Percentiles rank a stretch among this genome's conserved stretches.
These are phyloP conservation scores for Epichloe typhina DNA, from an alignment of 2,329 filamentous ascomycete species.

Conservation along the genomic window DNA sequence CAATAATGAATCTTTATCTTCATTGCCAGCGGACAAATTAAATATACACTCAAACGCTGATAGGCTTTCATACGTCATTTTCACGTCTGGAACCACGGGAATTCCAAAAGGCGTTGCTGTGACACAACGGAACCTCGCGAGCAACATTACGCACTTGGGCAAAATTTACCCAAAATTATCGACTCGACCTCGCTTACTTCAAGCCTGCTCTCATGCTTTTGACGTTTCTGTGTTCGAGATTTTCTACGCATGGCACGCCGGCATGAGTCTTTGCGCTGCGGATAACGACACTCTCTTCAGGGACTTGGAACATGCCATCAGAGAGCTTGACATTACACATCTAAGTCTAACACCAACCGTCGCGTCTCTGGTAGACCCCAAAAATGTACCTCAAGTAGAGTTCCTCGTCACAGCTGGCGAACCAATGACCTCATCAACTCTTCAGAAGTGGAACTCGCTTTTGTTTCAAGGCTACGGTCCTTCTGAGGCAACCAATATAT, in stretches of 20 bases:
- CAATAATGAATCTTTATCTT: slow-evolving; percentile 13
- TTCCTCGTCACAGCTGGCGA: slow-evolving; percentile 77
- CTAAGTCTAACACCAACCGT: slow-evolving; percentile 79
- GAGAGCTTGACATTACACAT: slow-evolving; percentile 55
- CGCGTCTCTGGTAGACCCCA: slow-evolving; percentile 57
- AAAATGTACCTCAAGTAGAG: slow-evolving; percentile 56
- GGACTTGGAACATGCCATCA: slow-evolving; percentile 57
- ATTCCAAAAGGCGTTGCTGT: slow-evolving; percentile 68
- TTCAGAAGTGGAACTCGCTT: slow-evolving; percentile 52
- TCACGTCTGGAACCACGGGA: slow-evolving; percentile 74
- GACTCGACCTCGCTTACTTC: slow-evolving; percentile 48
- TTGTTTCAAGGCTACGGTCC: slow-evolving; percentile 76
- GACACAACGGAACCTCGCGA: slow-evolving; percentile 61
- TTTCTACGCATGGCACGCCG: slow-evolving; percentile 68
- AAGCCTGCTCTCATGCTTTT: slow-evolving; percentile 74
- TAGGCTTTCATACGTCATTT: slow-evolving; percentile 62
- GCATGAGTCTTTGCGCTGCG: slow-evolving; percentile 66
- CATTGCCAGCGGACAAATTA: slow-evolving; percentile 24
- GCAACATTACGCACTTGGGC: slow-evolving; percentile 57
- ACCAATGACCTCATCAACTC: slow-evolving; percentile 59
- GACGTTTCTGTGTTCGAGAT: slow-evolving; percentile 87
- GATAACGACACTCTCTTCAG: slow-evolving; percentile 61
- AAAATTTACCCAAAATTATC: slow-evolving; percentile 47
- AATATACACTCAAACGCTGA: slow-evolving; percentile 26
- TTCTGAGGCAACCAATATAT: slow-evolving; percentile 80